These are phyloP conservation scores for Meyerozyma sp. DNA, from an alignment of 1,139 yeast genomes.

Conservation along the genomic window DNA sequence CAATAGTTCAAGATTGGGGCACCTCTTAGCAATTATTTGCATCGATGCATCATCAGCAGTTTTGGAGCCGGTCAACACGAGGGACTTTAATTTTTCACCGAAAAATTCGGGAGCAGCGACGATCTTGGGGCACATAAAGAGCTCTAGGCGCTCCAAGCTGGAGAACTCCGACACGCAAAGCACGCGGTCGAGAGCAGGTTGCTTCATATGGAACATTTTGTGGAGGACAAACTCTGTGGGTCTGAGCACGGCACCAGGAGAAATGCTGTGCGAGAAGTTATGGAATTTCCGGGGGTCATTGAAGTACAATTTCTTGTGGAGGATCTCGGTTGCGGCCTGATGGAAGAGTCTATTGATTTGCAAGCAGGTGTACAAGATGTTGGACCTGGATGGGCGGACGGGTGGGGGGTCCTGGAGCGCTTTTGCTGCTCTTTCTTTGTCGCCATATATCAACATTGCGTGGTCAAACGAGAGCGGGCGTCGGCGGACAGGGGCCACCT, in stretches of 20 bases:
- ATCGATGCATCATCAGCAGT: constrained; percentile 58
- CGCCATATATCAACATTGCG: constrained; percentile 44
- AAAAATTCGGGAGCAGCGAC: constrained; percentile 49
- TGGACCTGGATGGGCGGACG: constrained; percentile 5
- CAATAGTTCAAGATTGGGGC: constrained; percentile 58
- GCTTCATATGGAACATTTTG: constrained; percentile 30
- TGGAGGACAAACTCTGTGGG: constrained; percentile 33
- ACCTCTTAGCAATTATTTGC: constrained; percentile 41
- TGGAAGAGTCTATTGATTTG: constrained; percentile 67
- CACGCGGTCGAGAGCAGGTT: constrained; percentile 19
- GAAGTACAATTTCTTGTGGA: constrained; percentile 54
- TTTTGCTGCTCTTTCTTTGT: constrained; percentile 41
- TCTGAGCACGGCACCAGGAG: constrained; percentile 10
- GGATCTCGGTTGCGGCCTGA: constrained; percentile 47
- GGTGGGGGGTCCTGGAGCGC: constrained; percentile 38
- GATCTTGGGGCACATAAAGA: constrained; percentile 76
- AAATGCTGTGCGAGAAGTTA: constrained; percentile 27
- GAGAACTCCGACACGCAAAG: constrained; percentile 32
- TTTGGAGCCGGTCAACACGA: constrained; percentile 74
- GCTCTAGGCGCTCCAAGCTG: constrained; percentile 61
- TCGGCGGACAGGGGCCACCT: constrained; percentile 53
- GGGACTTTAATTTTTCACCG: constrained; percentile 42
- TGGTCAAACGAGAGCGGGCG: constrained; percentile 65
- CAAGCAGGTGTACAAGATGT: constrained; percentile 52
- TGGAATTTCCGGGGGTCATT: constrained; percentile 42